These are phyloP conservation scores for Epichloe festucae DNA, from an alignment of 2,329 filamentous ascomycete genomes.

Conservation along the genomic window DNA sequence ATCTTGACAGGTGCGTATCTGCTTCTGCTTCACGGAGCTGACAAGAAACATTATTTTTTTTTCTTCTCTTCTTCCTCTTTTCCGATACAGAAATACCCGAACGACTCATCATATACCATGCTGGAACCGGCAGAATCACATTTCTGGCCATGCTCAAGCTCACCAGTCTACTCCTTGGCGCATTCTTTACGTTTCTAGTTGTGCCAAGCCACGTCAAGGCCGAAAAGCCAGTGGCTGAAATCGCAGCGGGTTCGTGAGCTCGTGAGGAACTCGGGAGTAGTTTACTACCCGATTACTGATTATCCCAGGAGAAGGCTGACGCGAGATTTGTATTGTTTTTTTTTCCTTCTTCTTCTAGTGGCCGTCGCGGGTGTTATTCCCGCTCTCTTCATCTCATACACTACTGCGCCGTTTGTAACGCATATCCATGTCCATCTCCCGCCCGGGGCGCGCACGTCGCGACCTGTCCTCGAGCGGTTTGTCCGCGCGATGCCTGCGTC, in stretches of 20 bases:
- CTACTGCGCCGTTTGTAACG: slow-evolving; percentile 57
- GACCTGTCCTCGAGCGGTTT: slow-evolving; percentile 40
- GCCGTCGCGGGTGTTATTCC: slow-evolving; percentile 50
- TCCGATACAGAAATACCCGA: slow-evolving; percentile 35
- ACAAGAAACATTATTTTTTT: background rate
- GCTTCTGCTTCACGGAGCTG: too few relatives aligned
- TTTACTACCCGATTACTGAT: too few relatives aligned
- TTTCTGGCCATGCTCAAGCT: slow-evolving; percentile 61
- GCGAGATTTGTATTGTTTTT: background rate
- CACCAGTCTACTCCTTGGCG: slow-evolving; percentile 55
- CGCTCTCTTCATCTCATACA: slow-evolving; percentile 49
- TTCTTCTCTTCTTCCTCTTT: background rate
- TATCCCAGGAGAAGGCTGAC: background rate
- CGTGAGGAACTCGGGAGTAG: too few relatives aligned
- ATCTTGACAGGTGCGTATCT: too few relatives aligned
- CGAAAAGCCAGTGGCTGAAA: slow-evolving; percentile 23
- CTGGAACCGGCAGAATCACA: slow-evolving; percentile 52
- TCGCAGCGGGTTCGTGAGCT: slow-evolving; percentile 23
- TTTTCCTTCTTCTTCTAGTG: slow-evolving; percentile 25
- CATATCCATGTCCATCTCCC: slow-evolving; percentile 61
- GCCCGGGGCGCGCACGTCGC: slow-evolving; percentile 47
- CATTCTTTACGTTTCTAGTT: slow-evolving; percentile 50
- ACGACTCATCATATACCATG: slow-evolving; percentile 60
- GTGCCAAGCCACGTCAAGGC: slow-evolving; percentile 43
- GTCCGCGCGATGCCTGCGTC: slow-evolving; percentile 31